Conservation (phyloP, 768 basidiomycete genomes). For the Leucosporidium creatinivorum region DNA sequence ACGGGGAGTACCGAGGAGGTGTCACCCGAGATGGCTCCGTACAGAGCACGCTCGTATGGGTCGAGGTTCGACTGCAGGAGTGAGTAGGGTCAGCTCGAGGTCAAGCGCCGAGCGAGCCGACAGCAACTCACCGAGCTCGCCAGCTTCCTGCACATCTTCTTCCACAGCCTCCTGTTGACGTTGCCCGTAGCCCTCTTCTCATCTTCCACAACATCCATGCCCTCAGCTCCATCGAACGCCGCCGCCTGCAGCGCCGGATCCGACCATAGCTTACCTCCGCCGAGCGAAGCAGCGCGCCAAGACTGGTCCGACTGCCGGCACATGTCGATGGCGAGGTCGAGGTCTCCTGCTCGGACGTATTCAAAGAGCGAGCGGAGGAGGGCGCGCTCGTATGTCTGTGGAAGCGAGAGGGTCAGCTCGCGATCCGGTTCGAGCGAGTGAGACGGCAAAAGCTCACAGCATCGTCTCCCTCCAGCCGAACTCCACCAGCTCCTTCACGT, state of each 20-base stretch:
- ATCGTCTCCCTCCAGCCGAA: conserved; percentile 64
- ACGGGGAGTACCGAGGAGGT: conserved; percentile 59
- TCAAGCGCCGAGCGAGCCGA: no score
- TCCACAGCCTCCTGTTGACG: conserved; percentile 72
- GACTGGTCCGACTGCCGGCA: conserved; percentile 77
- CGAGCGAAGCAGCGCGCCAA: conserved; percentile 84
- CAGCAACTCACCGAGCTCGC: conserved; percentile 61
- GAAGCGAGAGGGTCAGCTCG: neutral
- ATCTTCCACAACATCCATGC: conserved; percentile 46
- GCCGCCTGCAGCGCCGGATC: conserved; percentile 57
- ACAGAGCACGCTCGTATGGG: conserved; percentile 71
- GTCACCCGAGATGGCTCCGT: conserved; percentile 71
- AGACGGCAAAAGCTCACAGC: conserved; percentile 49
- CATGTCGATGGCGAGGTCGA: conserved; percentile 74
- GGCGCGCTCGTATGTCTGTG: conserved; percentile 70
- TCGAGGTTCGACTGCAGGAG: conserved; percentile 51
- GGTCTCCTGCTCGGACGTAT: conserved; percentile 71
- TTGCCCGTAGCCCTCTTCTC: conserved; percentile 58
- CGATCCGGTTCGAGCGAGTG: neutral
- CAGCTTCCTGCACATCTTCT: conserved; percentile 68
- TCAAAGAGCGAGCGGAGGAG: conserved; percentile 70
- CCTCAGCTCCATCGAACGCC: conserved; percentile 46
- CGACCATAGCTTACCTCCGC: conserved; percentile 68
- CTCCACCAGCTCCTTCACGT: conserved; percentile 48
- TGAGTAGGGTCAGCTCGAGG: no score